Evolutionary conservation across 1,284 basidiomycete genomes (phyloP).

Genomic region (Ustilago hordei): DNA sequence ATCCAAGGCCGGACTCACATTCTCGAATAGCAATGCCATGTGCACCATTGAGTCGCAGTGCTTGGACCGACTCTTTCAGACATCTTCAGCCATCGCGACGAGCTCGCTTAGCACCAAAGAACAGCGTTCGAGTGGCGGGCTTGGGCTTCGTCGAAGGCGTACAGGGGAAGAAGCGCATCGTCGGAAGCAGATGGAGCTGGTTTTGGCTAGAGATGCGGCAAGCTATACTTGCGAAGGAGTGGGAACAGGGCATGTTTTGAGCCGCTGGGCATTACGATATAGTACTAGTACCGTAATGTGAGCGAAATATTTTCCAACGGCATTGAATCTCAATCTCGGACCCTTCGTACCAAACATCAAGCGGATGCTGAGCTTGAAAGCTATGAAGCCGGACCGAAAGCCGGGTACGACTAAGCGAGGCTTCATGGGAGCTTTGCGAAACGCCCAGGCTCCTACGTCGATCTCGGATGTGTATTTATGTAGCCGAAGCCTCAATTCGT

Average conservation of each 20-base stretch:
- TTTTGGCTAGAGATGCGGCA: background rate
- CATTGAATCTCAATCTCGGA: background rate
- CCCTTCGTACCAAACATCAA: background rate
- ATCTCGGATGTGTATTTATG: background rate
- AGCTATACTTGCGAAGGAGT: background rate
- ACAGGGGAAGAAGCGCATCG: background rate
- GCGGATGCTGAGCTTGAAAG: background rate
- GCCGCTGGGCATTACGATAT: no score
- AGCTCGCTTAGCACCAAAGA: background rate
- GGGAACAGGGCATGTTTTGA: background rate
- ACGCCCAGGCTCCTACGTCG: background rate
- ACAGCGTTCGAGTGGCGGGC: background rate
- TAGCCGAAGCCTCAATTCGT: background rate
- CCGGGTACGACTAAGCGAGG: background rate
- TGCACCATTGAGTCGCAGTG: background rate
- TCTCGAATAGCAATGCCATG: background rate
- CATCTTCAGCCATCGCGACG: background rate
- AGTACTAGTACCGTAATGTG: no score
- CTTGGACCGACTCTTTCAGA: background rate
- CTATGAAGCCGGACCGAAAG: background rate
- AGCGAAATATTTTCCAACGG: background rate
- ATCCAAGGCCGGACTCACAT: no score
- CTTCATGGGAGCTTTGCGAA: background rate
- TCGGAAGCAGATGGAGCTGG: background rate
- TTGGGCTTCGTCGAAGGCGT: background rate